A percentile compares a stretch with the other conserved stretches of the same genome.
These are phyloP conservation scores for Fusarium sp. DNA, from an alignment of 2,329 filamentous ascomycete species.

Conservation along the genomic window DNA sequence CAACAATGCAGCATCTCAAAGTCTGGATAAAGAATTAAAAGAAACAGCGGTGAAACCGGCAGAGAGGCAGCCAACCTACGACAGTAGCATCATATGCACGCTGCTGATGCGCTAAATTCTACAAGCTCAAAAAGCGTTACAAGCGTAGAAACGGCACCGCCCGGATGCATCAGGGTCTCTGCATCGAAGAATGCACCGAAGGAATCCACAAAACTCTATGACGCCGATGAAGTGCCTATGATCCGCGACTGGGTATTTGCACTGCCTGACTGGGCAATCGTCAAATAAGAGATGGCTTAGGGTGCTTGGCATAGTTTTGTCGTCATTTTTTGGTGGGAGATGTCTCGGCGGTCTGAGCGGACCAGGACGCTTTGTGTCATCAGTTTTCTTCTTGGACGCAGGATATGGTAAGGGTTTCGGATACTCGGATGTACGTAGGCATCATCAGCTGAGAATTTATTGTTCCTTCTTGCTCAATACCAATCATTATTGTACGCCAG, in stretches of 20 bases:
- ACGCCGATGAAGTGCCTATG: background rate
- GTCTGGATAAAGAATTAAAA: background rate
- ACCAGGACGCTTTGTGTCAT: background rate
- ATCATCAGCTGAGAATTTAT: accelerated
- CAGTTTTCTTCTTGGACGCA: background rate
- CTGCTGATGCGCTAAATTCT: background rate
- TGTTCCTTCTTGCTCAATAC: accelerated
- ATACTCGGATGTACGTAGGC: background rate
- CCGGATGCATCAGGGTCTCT: background rate
- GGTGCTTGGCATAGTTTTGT: background rate
- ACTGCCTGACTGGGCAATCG: background rate
- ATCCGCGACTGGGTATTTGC: background rate
- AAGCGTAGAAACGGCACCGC: background rate
- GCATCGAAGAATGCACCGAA: conserved; percentile 26
- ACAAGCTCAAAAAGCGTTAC: background rate
- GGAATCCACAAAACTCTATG: conserved; percentile 8
- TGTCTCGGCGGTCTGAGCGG: background rate
- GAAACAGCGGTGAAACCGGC: background rate
- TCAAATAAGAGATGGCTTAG: background rate
- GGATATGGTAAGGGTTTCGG: background rate
- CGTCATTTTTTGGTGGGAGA: background rate
- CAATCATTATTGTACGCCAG: too few species aligned
- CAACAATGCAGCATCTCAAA: background rate
- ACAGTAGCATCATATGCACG: background rate
- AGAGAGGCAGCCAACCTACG: background rate